These are phyloP conservation scores for Hymenoscyphus fructigenus DNA, from an alignment of 2,329 filamentous ascomycete genomes.

Conservation along the genomic window DNA sequence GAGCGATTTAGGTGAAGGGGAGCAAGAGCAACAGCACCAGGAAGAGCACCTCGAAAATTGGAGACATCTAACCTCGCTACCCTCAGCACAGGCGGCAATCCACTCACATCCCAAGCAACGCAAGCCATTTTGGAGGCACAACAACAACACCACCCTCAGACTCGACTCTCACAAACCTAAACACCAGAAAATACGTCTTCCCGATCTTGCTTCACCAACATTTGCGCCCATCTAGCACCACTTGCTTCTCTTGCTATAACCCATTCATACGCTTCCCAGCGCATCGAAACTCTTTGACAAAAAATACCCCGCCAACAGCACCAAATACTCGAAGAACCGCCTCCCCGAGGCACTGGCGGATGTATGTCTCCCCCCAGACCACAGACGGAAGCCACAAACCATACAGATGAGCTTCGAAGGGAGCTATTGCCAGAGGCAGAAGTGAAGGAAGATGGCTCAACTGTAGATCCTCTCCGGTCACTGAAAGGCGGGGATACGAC, in stretches of 20 bases:
- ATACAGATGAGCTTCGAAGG: constrained; percentile 27
- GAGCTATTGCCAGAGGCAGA: constrained; percentile 6
- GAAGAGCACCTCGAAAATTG: not conserved
- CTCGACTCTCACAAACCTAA: not conserved
- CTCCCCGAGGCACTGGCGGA: constrained; percentile 31
- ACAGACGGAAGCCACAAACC: constrained; percentile 27
- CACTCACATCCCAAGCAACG: not conserved
- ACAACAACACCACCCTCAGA: not conserved
- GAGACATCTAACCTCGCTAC: constrained; percentile 9
- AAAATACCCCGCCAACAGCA: constrained; percentile 34
- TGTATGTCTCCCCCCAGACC: constrained; percentile 37
- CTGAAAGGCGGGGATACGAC: constrained; percentile 13
- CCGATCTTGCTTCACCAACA: not conserved
- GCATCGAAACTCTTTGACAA: constrained; percentile 3
- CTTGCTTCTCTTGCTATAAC: constrained; percentile 6
- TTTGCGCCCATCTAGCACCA: not conserved
- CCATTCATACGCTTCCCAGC: not conserved
- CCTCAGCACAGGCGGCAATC: not conserved
- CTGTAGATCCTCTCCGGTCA: constrained; percentile 8
- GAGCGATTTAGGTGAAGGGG: not conserved
- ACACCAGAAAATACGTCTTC: not conserved
- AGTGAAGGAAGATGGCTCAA: constrained; percentile 10
- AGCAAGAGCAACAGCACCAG: not conserved
- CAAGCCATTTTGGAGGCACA: constrained; percentile 9
- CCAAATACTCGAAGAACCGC: constrained; percentile 22